A percentile compares a stretch with the other conserved stretches of the same genome.
These are phyloP conservation scores for Penicillium verhagenii DNA, from an alignment of 495 filamentous ascomycete genomes.

Conservation along the genomic window DNA sequence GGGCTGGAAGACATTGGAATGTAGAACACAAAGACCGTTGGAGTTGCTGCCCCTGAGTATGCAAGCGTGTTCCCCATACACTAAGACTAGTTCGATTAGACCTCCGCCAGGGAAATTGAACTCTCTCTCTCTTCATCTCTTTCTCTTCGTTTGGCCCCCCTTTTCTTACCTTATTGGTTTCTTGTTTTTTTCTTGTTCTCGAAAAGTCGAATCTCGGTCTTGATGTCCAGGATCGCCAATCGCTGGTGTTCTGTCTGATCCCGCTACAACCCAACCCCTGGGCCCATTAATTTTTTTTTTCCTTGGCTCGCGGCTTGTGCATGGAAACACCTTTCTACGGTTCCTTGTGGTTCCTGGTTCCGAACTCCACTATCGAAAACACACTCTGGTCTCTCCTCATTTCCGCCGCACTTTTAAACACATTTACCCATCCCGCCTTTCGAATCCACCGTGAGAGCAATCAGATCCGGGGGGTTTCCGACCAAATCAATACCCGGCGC, in stretches of 20 bases:
- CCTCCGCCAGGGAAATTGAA: slow-evolving; percentile 26
- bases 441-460: not conserved
- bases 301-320: slow-evolving; percentile 13
- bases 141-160: slow-evolving; percentile 1
- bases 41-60: slow-evolving; percentile 26
- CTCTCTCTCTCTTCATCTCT: slow-evolving; percentile 13
- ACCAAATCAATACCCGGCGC: slow-evolving; percentile 14
- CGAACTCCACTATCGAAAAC: slow-evolving; percentile 27
- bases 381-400: slow-evolving; percentile 13
- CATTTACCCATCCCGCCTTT: not conserved
- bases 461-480: slow-evolving; percentile 5
- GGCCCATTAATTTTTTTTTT: slow-evolving; percentile 17
- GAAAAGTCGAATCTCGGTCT: slow-evolving; percentile 9
- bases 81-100: slow-evolving; percentile 28
- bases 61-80: slow-evolving; percentile 14
- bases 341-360: slow-evolving; percentile 30
- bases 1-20: slow-evolving; percentile 15
- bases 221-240: slow-evolving; percentile 1
- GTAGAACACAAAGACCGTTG: slow-evolving; percentile 11
- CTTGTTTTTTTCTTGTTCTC: slow-evolving; percentile 5
- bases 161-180: slow-evolving; percentile 1
- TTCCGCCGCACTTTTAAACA: not conserved
- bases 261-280: slow-evolving; percentile 10
- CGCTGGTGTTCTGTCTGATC: not conserved
- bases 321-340: slow-evolving; percentile 23